Conservation (phyloP, 164 flowering plant genomes). For the Magnolia changhungtana region DNA sequence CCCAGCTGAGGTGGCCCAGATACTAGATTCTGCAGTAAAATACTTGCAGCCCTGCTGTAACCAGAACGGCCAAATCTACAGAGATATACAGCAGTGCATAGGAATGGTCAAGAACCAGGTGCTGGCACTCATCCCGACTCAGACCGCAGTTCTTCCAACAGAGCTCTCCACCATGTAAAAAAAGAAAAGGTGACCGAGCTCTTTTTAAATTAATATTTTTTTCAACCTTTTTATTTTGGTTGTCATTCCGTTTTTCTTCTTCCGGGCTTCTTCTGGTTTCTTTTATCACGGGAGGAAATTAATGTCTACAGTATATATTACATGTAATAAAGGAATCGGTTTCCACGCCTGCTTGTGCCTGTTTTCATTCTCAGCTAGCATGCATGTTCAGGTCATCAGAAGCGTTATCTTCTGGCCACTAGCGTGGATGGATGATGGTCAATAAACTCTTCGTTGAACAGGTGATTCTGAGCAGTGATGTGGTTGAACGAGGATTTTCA, state of each 20-base stretch:
- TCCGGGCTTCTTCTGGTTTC: neutral
- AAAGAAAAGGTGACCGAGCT: neutral
- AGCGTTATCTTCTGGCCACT: too few relatives aligned
- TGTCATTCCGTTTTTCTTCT: neutral
- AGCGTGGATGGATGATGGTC: too few relatives aligned
- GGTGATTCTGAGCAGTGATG: too few relatives aligned
- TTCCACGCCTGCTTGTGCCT: neutral
- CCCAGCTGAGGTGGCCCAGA: slow-evolving; percentile 66
- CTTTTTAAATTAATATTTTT: neutral
- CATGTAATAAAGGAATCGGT: neutral
- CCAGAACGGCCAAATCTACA: slow-evolving; percentile 46
- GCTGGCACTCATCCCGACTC: slow-evolving; percentile 58
- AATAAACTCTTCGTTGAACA: too few relatives aligned
- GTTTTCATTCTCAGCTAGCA: too few relatives aligned
- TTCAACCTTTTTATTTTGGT: too few relatives aligned
- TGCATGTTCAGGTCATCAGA: too few relatives aligned
- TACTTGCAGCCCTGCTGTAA: slow-evolving; percentile 53
- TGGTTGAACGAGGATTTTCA: too few relatives aligned
- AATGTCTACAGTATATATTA: neutral
- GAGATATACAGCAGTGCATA: slow-evolving; percentile 63
- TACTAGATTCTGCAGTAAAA: slow-evolving; percentile 55
- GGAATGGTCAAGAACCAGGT: slow-evolving; percentile 60
- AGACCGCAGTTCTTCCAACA: slow-evolving; percentile 5
- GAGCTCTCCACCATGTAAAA: slow-evolving; percentile 17
- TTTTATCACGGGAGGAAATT: neutral